These are phyloP conservation scores for Vigna trinervia DNA, from an alignment of 306 rosid species.

Conservation along the genomic window DNA sequence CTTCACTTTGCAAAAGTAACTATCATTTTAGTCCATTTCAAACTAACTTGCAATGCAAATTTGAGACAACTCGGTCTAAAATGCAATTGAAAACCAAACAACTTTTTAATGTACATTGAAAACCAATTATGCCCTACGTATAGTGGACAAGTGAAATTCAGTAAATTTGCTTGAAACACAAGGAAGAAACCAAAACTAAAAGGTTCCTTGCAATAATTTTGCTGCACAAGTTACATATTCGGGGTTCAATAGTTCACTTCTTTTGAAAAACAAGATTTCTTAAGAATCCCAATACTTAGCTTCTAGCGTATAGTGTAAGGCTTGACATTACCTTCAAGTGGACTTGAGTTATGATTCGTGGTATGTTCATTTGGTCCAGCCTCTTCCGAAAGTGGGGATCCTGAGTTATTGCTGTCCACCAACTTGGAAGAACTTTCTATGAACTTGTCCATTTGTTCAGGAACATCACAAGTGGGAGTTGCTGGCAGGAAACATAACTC, in stretches of 20 bases:
- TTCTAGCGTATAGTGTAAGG: constrained; percentile 7
- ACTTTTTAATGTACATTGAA: too few relatives aligned
- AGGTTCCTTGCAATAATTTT: neutral
- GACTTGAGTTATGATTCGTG: constrained; percentile 73
- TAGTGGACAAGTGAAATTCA: neutral
- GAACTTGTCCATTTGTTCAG: constrained; percentile 73
- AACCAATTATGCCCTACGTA: neutral
- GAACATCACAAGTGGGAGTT: constrained; percentile 70
- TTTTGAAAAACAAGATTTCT: constrained; percentile 1
- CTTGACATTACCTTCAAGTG: constrained; percentile 73
- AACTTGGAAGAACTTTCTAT: constrained; percentile 75
- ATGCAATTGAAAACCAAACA: too few relatives aligned
- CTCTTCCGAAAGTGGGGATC: constrained; percentile 91
- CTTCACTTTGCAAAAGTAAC: neutral
- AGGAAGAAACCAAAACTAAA: neutral
- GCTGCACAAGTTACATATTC: neutral
- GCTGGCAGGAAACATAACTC: constrained; percentile 91
- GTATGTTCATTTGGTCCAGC: constrained; percentile 73
- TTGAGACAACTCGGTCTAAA: too few relatives aligned
- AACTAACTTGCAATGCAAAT: neutral
- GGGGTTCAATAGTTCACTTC: neutral
- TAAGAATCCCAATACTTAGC: constrained; percentile 23
- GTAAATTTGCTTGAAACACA: neutral
- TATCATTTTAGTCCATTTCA: neutral
- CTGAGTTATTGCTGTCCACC: constrained; percentile 81